Base-by-base conservation (phyloP, 495 filamentous ascomycete genomes). In the Xylaria scruposa region DNA sequence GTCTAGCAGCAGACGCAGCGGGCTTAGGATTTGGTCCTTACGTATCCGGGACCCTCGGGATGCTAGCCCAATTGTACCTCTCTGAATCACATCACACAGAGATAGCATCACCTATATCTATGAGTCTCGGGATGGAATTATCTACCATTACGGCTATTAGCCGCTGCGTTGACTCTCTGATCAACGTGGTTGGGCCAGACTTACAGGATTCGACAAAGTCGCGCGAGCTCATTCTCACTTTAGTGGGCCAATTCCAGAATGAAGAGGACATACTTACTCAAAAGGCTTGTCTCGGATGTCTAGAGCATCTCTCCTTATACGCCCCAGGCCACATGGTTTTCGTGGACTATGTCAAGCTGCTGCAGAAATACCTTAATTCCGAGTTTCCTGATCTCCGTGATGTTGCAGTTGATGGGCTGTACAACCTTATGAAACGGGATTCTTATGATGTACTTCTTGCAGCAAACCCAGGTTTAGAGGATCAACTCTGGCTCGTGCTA, bases 101-200 rank as follows among this genome's bases (percentile, higher is more conserved):
- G 74, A 87, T 91, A n/a, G 83, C 88, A 29, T 90, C 91, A 6
- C 81, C 92, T 53, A 90, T 92, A 24, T 93, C 92, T 10, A 98
- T 96, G 68, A 98, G 97, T 78, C 83, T 95, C 51, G 95, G 97
- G 79, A 84, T 97, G 71, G 92, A 93, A 68, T 85, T 93, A 64
- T 89, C 94, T 26, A 93, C 94, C 1, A 88, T 92, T 3, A 90
- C 93, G 13, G 91, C 95, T 0, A 91, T 98, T 64, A 92, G 92
- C 66, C 89, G 93, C 69, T 94, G 94, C 72, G 90, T 97, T n/a
- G 95, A 99, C 78, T 94, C 95, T 38, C 84, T 97, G 8, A 93
- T 99, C 81, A 98, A 98, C 75, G 96, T 98, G 19, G 88, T 99
- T 9, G 96, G 96, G 0, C 96, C 96, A 0, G 97, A 98, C 76